Evolutionary conservation across 116 monocot species (phyloP), one percentile per base, ranked within the genome.

Genomic region (Papilionanthe hybrid): DNA sequence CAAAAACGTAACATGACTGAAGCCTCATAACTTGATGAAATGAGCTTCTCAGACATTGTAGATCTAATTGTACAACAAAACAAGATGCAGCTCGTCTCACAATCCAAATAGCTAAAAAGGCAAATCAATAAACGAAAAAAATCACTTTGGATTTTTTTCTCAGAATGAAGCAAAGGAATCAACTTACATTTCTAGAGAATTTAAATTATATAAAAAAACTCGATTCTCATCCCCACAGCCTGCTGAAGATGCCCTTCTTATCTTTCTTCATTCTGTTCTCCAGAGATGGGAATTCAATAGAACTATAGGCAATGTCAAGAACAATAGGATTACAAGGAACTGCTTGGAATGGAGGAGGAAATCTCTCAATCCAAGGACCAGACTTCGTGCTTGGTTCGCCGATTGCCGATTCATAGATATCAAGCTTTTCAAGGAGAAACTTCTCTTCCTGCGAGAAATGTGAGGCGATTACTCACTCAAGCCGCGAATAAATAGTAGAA

Each of bases 321-420:
- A 95, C 95, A 79, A 99, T 99, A 25, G 99, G 99, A 84, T 93
- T 99, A 89, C 99, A 95, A 7, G 93, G 87, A 57, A 89, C 89
- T 3, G 95, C 85, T 76, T 92, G 95, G 77, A 95, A 89, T 29
- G 89, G 87, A 29, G 95, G 99, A 27, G 98, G 95, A 49, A 99
- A 99, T 4, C 80, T 86, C 25, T 80, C 86, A 13, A 99, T 99
- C 18, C 72, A 84, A 55, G 90, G 81, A 57, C 42, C 63, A 11
- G 50, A 78, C 83, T 93, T 99, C 30, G 90, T 75, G 83, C 79
- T 85, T 6, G 88, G 60, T 23, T 91, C 91, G 1, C 88, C 86
- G 27, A 91, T 42, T 5, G 91, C 99, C 10, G 99, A 93, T 68
- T 95, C 91, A 79, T 93, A 99, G 9, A 79, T 72, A 78, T 94